Base-by-base conservation (phyloP, 2,329 filamentous ascomycete genomes). In the Calonectria pteridis region DNA sequence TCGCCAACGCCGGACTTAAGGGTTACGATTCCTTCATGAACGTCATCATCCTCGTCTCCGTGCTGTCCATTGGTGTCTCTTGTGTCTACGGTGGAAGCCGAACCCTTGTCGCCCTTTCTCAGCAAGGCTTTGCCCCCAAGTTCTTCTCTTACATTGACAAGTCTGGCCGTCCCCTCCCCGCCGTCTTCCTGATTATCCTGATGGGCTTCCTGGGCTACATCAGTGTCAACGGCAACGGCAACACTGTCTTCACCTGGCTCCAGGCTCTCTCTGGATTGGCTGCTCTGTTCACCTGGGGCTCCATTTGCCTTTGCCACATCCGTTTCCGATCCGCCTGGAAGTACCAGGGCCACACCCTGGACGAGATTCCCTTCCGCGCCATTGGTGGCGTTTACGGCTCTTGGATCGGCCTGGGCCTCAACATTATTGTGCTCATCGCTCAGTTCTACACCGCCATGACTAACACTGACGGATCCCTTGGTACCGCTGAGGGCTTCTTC, bases 251-350 rank as follows among this genome's bases (percentile, higher is more conserved):
- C 72, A 86, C 89, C 78, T 94, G 93, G 93, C 87, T 94, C 4
- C 87, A 91, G 31, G 90, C 92, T 11, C 85, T 94, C 20, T 93
- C 91, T 0, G 92, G 91, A 66, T 86, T 94, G 6, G 89, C 90
- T 14, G 89, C 91, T 16, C 87, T 94, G 53, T 93, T 93, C 82
- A 92, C 92, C 14, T 94, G 92, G 92, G 92, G 89, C 23, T 93
- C 90, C 49, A 93, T 94, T 78, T 93, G 92, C 78, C 84, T 93
- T 4, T 88, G 91, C 3, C 93, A 94, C 78, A 93, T 94, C 80
- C 91, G 93, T 26, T 93, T 94, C 87, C 91, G 93, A 43, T 79
- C 83, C 3, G 93, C 92, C 0, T 94, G 92, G 93, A 86, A 84
- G 31, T 83, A 87, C 33, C 88, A 92, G 50, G 90, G 91, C n/a